Base-by-base conservation (phyloP, 2,329 filamentous ascomycete species). In the Sarocladium strictum region DNA sequence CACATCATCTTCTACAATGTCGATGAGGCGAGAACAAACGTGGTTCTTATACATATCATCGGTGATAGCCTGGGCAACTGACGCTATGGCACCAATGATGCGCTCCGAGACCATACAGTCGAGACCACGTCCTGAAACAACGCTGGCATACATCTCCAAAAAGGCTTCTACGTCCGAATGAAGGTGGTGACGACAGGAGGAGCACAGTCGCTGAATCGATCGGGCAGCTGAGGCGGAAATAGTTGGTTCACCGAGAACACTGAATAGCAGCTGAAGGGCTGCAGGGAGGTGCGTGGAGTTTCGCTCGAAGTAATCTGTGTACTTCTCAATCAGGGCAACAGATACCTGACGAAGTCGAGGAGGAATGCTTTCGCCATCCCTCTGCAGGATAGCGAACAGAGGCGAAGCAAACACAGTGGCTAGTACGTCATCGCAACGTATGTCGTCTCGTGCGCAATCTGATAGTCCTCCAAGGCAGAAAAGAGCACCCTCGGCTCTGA, bases 261-360 rank as follows among this genome's bases (percentile, higher is more conserved):
- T 79, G 64, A 95, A 92, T 1, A 94, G 76, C 43, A 93, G 83
- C 50, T 86, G 87, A 23, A 95, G 73, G 1, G 86, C 86, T 40
- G 83, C 75, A 1, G 88, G 85, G 1, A 95, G 76, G 57, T 83
- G 81, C 29, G 80, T 76, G 1, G 83, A 74, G 63, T 89, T 83
- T 21, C 84, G 79, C 62, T 88, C 80, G 66, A 95, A 93, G 69
- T 89, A 94, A 54, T 85, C 81, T 4, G 87, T 83, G 64, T 90
- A 91, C 24, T 83, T 78, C 59, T 88, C 87, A 38, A 93, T 83
- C 38, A 89, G 70, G 45, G 81, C 79, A 27, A 93, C 78, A 33
- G 85, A 85, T 0, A 86, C 86, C 62, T 89, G 83, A 51, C 83
- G 79, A 17, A 84, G 79, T 53, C 84, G 78, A 3, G 80, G 70